Conservation (phyloP, 345 rosid genomes). For the Populus davidiana region DNA sequence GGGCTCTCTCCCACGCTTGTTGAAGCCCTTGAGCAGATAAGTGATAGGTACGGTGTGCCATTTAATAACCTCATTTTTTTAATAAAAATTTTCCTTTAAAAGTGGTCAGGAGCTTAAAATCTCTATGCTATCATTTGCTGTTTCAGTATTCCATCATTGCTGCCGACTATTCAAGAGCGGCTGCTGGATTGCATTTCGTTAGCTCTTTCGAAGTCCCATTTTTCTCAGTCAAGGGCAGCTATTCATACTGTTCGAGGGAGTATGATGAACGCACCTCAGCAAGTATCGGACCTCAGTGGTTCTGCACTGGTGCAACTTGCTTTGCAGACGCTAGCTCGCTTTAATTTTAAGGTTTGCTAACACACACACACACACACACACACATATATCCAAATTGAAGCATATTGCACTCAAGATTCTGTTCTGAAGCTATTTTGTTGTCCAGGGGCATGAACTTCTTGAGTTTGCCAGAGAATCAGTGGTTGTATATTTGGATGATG, state of each 20-base stretch:
- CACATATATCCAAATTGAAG: background rate
- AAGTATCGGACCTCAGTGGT: constrained; percentile 61
- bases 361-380: background rate
- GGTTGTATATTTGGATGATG: constrained; percentile 84
- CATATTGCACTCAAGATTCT: constrained; percentile 8
- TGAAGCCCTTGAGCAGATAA: constrained; percentile 86
- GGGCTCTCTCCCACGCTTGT: constrained; percentile 83
- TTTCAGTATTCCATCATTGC: constrained; percentile 85
- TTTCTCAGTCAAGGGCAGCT: constrained; percentile 64
- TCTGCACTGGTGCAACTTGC: constrained; percentile 90
- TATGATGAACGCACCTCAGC: constrained; percentile 48
- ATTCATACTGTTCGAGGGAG: constrained; percentile 55
- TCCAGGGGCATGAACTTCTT: constrained; percentile 61
- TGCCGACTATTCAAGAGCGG: constrained; percentile 80
- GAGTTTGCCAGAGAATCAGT: constrained; percentile 92
- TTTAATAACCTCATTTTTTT: constrained; percentile 14
- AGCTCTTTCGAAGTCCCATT: constrained; percentile 76
- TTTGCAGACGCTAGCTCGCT: constrained; percentile 87
- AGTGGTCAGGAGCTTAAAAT: background rate
- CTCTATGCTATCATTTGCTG: constrained; percentile 13
- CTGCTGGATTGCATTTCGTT: constrained; percentile 74
- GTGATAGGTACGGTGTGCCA: constrained; percentile 48
- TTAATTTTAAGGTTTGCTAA: constrained; percentile 76
- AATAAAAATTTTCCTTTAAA: background rate
- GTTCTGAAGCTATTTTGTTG: constrained; percentile 21